Conservation (phyloP, 2,329 filamentous ascomycete genomes). For the Exophiala phaeomuriformis region DNA sequence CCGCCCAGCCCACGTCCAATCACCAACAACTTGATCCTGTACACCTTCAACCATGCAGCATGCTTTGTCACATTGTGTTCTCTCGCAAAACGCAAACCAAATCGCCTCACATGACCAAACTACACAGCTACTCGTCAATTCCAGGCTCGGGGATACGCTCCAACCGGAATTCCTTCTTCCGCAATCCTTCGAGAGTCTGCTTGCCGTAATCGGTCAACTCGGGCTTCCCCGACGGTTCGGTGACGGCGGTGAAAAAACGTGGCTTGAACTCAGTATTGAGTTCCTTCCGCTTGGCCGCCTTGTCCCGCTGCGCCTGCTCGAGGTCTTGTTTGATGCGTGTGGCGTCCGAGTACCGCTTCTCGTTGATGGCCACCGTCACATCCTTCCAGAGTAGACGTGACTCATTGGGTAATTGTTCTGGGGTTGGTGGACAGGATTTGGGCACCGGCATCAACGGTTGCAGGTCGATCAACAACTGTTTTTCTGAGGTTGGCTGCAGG, state of each 20-base stretch:
- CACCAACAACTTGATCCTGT: no score
- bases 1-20: no score
- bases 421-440: constrained; percentile 70
- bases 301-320: constrained; percentile 80
- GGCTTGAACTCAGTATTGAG: constrained; percentile 67
- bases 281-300: constrained; percentile 70
- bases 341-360: constrained; percentile 76
- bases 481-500: constrained; percentile 48
- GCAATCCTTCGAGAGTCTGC: constrained; percentile 49
- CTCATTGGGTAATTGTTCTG: constrained; percentile 80
- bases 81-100: no score
- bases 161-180: constrained; percentile 31
- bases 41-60: no score
- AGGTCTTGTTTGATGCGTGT: constrained; percentile 84
- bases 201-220: constrained; percentile 58
- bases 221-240: constrained; percentile 55
- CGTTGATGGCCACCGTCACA: constrained; percentile 76
- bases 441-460: constrained; percentile 69
- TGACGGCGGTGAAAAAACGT: constrained; percentile 69
- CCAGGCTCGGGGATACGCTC: constrained; percentile 18
- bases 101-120: no score
- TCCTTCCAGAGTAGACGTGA: constrained; percentile 78
- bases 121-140: constrained; percentile 2
- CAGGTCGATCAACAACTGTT: constrained; percentile 76
- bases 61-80: no score